A percentile compares a stretch with the other conserved stretches of the same genome.
Conservation (phyloP, 345 rosid genomes). For the Rhodomyrtus tomentosa region DNA sequence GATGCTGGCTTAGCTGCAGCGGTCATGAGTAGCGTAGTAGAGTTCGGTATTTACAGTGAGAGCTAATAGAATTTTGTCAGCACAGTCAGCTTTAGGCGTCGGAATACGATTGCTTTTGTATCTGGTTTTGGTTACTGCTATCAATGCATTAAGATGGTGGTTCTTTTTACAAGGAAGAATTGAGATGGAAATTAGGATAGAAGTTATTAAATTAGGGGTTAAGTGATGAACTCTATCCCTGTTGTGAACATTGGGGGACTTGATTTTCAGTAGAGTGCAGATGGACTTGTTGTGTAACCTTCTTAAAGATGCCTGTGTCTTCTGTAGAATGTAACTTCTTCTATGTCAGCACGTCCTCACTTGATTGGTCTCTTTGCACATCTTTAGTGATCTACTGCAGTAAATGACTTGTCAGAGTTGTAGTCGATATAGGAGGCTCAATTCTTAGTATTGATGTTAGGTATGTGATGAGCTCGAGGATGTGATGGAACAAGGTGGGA, state of each 20-base stretch:
- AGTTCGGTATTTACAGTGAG: background rate
- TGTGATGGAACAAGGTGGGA: slow-evolving; percentile 73
- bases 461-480: slow-evolving; percentile 93
- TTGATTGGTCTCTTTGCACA: background rate
- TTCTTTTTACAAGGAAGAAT: background rate
- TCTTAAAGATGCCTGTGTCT: background rate
- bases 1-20: background rate
- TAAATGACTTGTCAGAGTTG: background rate
- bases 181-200: background rate
- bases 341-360: background rate
- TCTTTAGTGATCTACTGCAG: background rate
- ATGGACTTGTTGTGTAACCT: background rate
- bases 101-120: background rate
- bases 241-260: background rate
- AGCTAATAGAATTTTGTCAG: background rate
- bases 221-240: background rate
- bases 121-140: background rate
- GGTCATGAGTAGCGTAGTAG: background rate
- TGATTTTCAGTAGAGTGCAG: background rate
- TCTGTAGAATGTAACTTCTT: background rate
- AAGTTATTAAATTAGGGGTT: background rate
- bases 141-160: background rate
- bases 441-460: slow-evolving; percentile 15
- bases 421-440: background rate
- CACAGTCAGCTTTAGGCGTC: fast-evolving